These are phyloP conservation scores for Auxenochlorella pyrenoidosa DNA, from an alignment of 139 green algal species.

Conservation along the genomic window DNA sequence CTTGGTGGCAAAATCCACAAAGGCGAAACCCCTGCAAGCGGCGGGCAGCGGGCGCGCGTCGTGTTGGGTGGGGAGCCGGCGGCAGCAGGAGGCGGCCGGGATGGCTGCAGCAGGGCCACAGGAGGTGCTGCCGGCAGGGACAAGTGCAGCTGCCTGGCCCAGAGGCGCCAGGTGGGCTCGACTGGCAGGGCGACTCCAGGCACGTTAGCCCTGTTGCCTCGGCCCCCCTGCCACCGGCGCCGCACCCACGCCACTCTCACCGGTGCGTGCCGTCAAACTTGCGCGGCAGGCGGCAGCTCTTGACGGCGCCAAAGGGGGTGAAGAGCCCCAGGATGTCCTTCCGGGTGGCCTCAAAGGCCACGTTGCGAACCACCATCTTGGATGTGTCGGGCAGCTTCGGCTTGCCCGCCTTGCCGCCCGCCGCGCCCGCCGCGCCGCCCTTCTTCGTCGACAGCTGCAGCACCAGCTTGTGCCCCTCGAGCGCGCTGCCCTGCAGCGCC, in stretches of 20 bases:
- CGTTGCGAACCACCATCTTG: conserved; percentile 97
- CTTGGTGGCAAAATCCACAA: conserved; percentile 92
- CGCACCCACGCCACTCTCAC: neutral
- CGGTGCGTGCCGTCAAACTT: conserved; percentile 98
- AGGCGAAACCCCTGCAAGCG: conserved; percentile 82
- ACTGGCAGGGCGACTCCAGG: no score
- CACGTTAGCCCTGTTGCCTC: neutral
- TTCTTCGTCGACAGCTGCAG: conserved; percentile 76
- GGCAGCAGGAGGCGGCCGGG: neutral
- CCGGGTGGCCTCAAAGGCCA: conserved; percentile 97
- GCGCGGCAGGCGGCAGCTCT: conserved; percentile 92
- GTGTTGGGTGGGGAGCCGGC: neutral
- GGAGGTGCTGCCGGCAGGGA: neutral
- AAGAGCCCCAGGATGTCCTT: conserved; percentile 94
- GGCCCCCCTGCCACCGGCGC: conserved; percentile 28
- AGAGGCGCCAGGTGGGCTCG: no score
- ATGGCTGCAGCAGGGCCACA: neutral
- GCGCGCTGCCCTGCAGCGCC: conserved; percentile 73
- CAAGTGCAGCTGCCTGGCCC: neutral
- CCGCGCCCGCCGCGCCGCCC: neutral
- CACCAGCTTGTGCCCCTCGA: conserved; percentile 93
- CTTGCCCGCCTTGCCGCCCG: neutral
- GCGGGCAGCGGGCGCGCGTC: neutral
- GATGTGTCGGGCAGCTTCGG: conserved; percentile 30
- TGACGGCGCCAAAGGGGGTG: conserved; percentile 93